Evolutionary conservation across 257 asterid genomes (phyloP), one percentile per base, ranked within the genome.

Genomic region (Lantana camara): DNA sequence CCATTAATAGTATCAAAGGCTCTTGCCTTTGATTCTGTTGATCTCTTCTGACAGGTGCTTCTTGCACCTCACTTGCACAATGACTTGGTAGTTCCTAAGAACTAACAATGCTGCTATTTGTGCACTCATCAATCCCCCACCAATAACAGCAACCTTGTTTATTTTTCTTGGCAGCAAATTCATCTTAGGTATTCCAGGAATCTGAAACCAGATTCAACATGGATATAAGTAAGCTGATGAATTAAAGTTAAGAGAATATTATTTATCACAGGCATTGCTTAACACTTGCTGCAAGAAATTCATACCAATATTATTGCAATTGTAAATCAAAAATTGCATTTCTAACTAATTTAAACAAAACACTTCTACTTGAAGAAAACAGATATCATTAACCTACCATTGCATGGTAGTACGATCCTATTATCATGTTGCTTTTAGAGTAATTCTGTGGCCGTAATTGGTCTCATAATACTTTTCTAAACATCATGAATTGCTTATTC

Each of bases 51-150:
- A 22, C 30, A 79, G 73, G 62, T 71, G 67, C 62, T 74, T 64
- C 27, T 35, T 55, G 71, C 73, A 68, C 42, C 67, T 67, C 69
- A 70, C 81, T 75, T 84, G 81, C 48, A 81, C 51, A 40, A 76
- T 70, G n/a, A 84, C 85, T 60, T 19, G 77, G 54, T 64, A 73
- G 54, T 65, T 74, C 57, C 68, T 53, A 21, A 79, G 72, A 59
- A 76, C 62, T 68, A 84, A 68, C 55, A 67, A 45, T 14, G 77
- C 63, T 57, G 79, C 85, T 66, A 80, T 74, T 19, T 72, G 75
- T 15, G 82, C 66, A 56, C 83, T 80, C 85, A 78, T 60, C 40
- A 69, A 13, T 50, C 87, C 90, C 41, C 83, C 87, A 60, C 83
- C 84, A 46, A 83, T 21, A 76, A 83, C 61, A 60, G 79, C 90